phyloP scores from a whole-genome alignment of 208 protist species.

The Sergeia podlipaevii region DNA sequence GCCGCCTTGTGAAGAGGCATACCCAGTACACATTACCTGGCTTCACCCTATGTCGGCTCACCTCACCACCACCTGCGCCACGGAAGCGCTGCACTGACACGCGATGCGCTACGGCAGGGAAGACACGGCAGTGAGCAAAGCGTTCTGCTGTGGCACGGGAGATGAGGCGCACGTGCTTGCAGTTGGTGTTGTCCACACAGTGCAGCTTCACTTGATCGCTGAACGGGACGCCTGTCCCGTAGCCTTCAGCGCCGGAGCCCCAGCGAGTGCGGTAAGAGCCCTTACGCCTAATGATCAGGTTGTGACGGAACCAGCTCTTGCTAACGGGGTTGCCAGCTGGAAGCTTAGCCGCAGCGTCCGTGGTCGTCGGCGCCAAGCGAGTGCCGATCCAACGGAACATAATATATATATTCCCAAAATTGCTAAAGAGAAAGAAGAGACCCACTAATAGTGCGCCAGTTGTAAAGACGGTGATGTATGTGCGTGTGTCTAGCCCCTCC shows the following conservation, averaged over 20 bases:
- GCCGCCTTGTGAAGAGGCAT: slow-evolving; percentile 82
- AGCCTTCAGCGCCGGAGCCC: slow-evolving; percentile 83
- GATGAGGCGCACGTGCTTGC: slow-evolving; percentile 89
- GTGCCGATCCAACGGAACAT: slow-evolving; percentile 36
- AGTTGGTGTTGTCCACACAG: slow-evolving; percentile 93
- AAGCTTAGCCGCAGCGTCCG: slow-evolving; percentile 82
- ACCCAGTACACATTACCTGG: slow-evolving; percentile 90
- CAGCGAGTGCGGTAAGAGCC: slow-evolving; percentile 82
- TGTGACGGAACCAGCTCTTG: slow-evolving; percentile 84
- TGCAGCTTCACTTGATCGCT: slow-evolving; percentile 90
- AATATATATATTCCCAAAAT: slow-evolving; percentile 1
- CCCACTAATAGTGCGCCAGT: too few species aligned
- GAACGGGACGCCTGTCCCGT: slow-evolving; percentile 74
- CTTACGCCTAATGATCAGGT: slow-evolving; percentile 84
- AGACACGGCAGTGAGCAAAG: slow-evolving; percentile 87
- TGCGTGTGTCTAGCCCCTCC: too few species aligned
- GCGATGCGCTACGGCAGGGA: slow-evolving; percentile 85
- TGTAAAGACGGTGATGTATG: too few species aligned
- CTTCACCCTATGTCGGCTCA: slow-evolving; percentile 71
- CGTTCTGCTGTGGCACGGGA: slow-evolving; percentile 81
- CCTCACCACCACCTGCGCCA: slow-evolving; percentile 57
- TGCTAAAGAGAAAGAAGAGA: slow-evolving; percentile 8
- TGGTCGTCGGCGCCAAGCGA: slow-evolving; percentile 51
- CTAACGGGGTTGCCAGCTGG: slow-evolving; percentile 79
- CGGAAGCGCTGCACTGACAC: slow-evolving; percentile 90